These are phyloP conservation scores for Monosporascus sp. DNA, from an alignment of 2,329 filamentous ascomycete species.

Conservation along the genomic window DNA sequence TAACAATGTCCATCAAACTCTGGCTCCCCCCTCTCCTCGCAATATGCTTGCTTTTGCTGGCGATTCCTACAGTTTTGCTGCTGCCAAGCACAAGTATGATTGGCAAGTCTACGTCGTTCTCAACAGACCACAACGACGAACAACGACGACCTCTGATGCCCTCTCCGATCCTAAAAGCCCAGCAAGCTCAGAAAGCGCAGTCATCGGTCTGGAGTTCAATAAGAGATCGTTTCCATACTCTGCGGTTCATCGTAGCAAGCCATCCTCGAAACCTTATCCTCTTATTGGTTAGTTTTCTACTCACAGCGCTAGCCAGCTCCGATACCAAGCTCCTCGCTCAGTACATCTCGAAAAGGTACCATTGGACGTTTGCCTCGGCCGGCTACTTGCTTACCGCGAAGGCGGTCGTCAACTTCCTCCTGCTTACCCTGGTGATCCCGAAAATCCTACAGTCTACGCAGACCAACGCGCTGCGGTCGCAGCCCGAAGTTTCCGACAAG, in stretches of 20 bases:
- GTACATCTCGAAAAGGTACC: slow-evolving; percentile 45
- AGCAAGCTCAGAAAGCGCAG: slow-evolving; percentile 20
- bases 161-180: slow-evolving; percentile 34
- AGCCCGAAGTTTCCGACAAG: slow-evolving; percentile 19
- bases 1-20: slow-evolving; percentile 37
- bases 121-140: slow-evolving; percentile 21
- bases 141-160: slow-evolving; percentile 33
- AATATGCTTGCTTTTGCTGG: slow-evolving; percentile 30
- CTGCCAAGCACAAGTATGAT: slow-evolving; percentile 18
- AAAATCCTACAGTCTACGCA: slow-evolving; percentile 26
- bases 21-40: slow-evolving; percentile 41
- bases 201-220: slow-evolving; percentile 17
- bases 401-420: slow-evolving; percentile 41
- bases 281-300: slow-evolving; percentile 39
- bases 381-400: slow-evolving; percentile 45
- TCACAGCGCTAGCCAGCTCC: slow-evolving; percentile 44
- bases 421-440: slow-evolving; percentile 39
- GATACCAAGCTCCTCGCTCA: slow-evolving; percentile 46
- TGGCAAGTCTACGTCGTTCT: not conserved
- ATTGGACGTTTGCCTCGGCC: slow-evolving; percentile 40
- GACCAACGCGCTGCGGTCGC: slow-evolving; percentile 6
- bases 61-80: slow-evolving; percentile 26
- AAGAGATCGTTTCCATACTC: slow-evolving; percentile 20
- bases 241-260: slow-evolving; percentile 29
- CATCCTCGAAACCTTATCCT: slow-evolving; percentile 38